These are phyloP conservation scores for Chaetomium fimeti DNA, from an alignment of 495 filamentous ascomycete species.

Conservation along the genomic window DNA sequence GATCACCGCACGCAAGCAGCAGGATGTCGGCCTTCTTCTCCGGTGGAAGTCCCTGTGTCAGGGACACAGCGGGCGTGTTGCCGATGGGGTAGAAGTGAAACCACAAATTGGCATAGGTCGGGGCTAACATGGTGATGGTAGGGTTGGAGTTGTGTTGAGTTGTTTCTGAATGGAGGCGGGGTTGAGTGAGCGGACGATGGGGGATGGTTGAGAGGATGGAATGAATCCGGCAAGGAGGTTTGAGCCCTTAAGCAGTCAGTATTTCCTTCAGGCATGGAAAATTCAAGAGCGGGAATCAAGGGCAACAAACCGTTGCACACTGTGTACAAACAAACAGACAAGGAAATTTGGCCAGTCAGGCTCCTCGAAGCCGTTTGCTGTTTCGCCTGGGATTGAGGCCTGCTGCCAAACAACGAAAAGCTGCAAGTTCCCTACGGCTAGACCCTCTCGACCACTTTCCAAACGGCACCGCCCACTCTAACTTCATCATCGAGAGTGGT, in stretches of 20 bases:
- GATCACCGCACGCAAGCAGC: conserved; percentile 38
- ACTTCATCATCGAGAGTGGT: conserved; percentile 20
- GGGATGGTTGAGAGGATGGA: neutral
- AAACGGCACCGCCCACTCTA: conserved; percentile 20
- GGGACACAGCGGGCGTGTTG: conserved; percentile 33
- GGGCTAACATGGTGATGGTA: conserved; percentile 2
- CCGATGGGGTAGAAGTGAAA: conserved; percentile 27
- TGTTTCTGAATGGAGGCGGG: neutral
- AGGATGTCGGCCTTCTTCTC: conserved; percentile 32
- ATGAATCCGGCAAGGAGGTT: neutral
- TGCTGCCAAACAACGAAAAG: neutral
- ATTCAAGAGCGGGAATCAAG: neutral
- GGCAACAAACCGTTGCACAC: too few species aligned
- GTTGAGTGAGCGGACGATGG: neutral
- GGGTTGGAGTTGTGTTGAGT: neutral
- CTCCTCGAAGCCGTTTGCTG: neutral
- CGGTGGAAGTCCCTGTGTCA: conserved; percentile 34
- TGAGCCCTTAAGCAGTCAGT: neutral
- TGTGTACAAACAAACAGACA: neutral
- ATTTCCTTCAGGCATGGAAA: neutral
- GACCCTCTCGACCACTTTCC: conserved; percentile 28
- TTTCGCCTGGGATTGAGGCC: neutral
- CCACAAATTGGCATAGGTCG: neutral
- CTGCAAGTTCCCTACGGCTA: neutral
- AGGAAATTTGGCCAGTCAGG: neutral